These are phyloP conservation scores for Mycena venus DNA, from an alignment of 768 basidiomycete species.

Conservation along the genomic window DNA sequence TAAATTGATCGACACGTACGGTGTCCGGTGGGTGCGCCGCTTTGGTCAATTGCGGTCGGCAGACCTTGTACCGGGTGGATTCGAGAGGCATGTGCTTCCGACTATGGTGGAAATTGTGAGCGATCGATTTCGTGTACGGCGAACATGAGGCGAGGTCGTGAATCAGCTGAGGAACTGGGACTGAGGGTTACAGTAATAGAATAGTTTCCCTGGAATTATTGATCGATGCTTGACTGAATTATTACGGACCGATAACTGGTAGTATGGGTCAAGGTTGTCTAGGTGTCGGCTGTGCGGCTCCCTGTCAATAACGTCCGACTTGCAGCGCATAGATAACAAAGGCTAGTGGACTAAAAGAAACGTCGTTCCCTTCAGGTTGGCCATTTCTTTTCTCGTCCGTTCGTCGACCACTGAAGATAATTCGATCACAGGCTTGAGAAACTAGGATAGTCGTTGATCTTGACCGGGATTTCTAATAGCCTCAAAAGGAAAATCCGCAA, in stretches of 20 bases:
- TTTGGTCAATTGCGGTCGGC: conserved; percentile 3
- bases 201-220: not conserved
- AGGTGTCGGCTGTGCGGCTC: not conserved
- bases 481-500: too few species aligned
- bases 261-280: too few species aligned
- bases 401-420: too few species aligned
- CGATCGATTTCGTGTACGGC: not conserved
- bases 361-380: too few species aligned
- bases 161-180: conserved; percentile 1
- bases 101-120: not conserved
- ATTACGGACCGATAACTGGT: not conserved
- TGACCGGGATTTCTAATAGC: too few species aligned
- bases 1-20: not conserved
- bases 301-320: not conserved
- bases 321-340: not conserved
- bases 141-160: not conserved
- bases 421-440: too few species aligned
- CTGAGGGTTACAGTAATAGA: not conserved
- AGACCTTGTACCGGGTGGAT: not conserved
- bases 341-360: too few species aligned
- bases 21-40: conserved; percentile 4
- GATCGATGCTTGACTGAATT: not conserved
- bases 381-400: too few species aligned
- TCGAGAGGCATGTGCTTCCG: not conserved
- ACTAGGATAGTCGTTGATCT: too few species aligned